These are phyloP conservation scores for Mortierella sp. DNA, from an alignment of 371 early-diverging fungal genomes.

Conservation along the genomic window DNA sequence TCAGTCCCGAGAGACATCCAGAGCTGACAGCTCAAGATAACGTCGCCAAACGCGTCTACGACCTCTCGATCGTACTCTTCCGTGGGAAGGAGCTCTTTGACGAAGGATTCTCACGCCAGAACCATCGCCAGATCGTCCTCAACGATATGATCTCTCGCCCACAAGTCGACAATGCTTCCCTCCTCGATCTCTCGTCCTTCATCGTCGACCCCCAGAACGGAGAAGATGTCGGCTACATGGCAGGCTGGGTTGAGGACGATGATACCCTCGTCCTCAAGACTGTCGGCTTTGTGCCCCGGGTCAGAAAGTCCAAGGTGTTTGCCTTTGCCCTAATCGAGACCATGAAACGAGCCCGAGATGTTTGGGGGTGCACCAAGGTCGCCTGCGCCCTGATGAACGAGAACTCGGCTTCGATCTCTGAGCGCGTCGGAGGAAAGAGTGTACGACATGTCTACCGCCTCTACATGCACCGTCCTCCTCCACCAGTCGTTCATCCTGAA, in stretches of 20 bases:
- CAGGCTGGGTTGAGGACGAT: slow-evolving; percentile 41
- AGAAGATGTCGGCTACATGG: slow-evolving; percentile 42
- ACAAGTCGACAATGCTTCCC: slow-evolving; percentile 44
- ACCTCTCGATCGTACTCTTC: slow-evolving; percentile 40
- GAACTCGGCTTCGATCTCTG: slow-evolving; percentile 11
- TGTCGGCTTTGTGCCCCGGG: slow-evolving; percentile 25
- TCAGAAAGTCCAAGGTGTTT: slow-evolving; percentile 30
- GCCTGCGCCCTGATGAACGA: slow-evolving; percentile 44
- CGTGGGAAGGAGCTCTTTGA: slow-evolving; percentile 54
- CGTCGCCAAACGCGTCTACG: slow-evolving; percentile 42
- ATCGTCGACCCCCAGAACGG: slow-evolving; percentile 36
- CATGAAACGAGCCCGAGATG: slow-evolving; percentile 26
- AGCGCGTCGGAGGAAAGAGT: slow-evolving; percentile 23
- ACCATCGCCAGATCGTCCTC: slow-evolving; percentile 42
- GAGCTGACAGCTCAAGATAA: slow-evolving; percentile 33
- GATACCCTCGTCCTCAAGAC: slow-evolving; percentile 48
- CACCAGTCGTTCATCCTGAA: background rate
- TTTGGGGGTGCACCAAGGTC: slow-evolving; percentile 39
- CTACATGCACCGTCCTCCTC: slow-evolving; percentile 23
- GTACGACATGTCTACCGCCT: slow-evolving; percentile 44
- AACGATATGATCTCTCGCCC: slow-evolving; percentile 54
- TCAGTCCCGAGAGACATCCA: slow-evolving; percentile 38
- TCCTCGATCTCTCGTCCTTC: slow-evolving; percentile 45
- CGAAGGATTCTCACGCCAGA: slow-evolving; percentile 20
- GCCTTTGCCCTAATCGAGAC: slow-evolving; percentile 28